These are phyloP conservation scores for Fusarium buharicum DNA, from an alignment of 2,329 filamentous ascomycete species.

Conservation along the genomic window DNA sequence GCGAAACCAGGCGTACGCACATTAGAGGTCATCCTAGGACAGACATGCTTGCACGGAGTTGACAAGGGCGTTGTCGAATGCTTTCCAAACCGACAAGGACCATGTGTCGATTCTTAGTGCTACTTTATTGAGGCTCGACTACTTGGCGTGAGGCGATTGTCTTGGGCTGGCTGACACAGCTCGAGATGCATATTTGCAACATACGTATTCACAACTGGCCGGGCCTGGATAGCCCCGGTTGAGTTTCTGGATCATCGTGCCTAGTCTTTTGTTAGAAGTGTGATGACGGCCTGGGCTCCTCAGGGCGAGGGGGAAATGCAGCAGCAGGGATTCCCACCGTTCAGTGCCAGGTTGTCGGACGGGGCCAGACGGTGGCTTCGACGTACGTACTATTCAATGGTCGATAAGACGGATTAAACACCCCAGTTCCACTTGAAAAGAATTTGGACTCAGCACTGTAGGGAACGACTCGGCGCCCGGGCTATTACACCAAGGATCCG, in stretches of 20 bases:
- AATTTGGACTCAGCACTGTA: conserved; percentile 25
- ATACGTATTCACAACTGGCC: conserved; percentile 30
- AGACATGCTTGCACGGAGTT: conserved; percentile 24
- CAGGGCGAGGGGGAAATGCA: conserved; percentile 37
- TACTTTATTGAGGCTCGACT: conserved; percentile 31
- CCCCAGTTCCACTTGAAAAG: conserved; percentile 27
- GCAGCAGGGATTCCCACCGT: conserved; percentile 37
- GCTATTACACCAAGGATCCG: conserved; percentile 18
- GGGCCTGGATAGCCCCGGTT: conserved; percentile 39
- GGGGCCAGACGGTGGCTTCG: conserved; percentile 45
- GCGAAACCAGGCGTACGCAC: conserved; percentile 26
- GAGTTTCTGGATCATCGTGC: conserved; percentile 42
- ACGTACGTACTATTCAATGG: conserved; percentile 38
- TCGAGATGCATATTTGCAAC: conserved; percentile 40
- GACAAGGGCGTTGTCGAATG: conserved; percentile 24
- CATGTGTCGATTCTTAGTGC: conserved; percentile 41
- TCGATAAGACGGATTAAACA: conserved; percentile 31
- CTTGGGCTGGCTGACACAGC: conserved; percentile 36
- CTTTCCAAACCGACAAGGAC: conserved; percentile 23
- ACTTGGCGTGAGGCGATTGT: conserved; percentile 33
- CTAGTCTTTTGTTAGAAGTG: conserved; percentile 33
- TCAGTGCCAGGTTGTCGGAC: conserved; percentile 43
- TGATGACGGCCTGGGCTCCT: conserved; percentile 42
- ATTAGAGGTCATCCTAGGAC: conserved; percentile 9
- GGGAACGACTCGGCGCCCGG: conserved; percentile 10